phyloP scores from a whole-genome alignment of 495 filamentous ascomycete genomes.

The Usnea hakonensis region DNA sequence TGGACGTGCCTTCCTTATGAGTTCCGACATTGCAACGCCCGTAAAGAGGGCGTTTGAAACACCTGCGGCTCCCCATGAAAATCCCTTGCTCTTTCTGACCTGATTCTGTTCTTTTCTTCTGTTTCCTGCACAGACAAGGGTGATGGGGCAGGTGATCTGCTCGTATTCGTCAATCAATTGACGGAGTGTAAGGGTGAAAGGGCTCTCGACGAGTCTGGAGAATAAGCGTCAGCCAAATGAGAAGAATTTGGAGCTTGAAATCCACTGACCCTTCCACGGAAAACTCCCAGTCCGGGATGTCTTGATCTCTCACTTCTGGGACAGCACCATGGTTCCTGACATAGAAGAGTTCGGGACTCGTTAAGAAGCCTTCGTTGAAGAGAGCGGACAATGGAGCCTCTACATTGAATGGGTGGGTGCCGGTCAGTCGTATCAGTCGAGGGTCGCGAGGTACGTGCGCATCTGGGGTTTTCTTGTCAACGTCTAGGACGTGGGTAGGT shows the following conservation, averaged over 20 bases:
- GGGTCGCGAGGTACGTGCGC: slow-evolving; percentile 79
- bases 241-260: neutral
- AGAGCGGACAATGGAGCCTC: slow-evolving; percentile 77
- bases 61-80: slow-evolving; percentile 91
- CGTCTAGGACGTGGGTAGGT: slow-evolving; percentile 56
- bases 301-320: slow-evolving; percentile 63
- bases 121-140: slow-evolving; percentile 90
- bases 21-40: slow-evolving; percentile 66
- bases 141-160: slow-evolving; percentile 80
- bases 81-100: slow-evolving; percentile 87
- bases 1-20: slow-evolving; percentile 63
- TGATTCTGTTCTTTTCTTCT: slow-evolving; percentile 90
- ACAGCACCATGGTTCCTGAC: slow-evolving; percentile 94
- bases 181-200: slow-evolving; percentile 63
- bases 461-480: slow-evolving; percentile 81
- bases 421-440: slow-evolving; percentile 79
- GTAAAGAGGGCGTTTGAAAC: slow-evolving; percentile 88
- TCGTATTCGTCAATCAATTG: slow-evolving; percentile 71
- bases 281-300: slow-evolving; percentile 75
- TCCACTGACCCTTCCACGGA: slow-evolving; percentile 64
- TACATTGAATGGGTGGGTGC: slow-evolving; percentile 89
- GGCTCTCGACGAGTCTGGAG: slow-evolving; percentile 61
- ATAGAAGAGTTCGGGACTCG: slow-evolving; percentile 86
- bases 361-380: slow-evolving; percentile 82
- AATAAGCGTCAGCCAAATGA: slow-evolving; percentile 18